Base-by-base conservation (phyloP, 768 basidiomycete genomes). In the Plicaturopsis crispa region DNA sequence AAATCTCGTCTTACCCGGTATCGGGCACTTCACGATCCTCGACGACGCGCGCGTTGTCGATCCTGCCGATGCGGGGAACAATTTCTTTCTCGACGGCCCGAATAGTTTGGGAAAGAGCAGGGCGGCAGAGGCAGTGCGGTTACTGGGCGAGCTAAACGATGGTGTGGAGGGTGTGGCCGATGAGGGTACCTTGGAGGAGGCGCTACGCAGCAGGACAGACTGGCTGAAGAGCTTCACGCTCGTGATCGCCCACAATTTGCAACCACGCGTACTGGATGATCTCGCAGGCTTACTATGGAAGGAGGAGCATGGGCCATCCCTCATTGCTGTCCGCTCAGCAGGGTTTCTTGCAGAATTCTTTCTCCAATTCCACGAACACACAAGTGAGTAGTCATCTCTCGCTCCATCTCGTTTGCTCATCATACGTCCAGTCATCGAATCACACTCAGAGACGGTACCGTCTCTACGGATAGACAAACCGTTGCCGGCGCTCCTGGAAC, bases 1-100 rank as follows among this genome's bases (percentile, higher is more conserved):
- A 72, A 98, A 98, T 54, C 81, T 98, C 44, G 91, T 98, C 26
- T 76, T 98, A 6, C 96, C 96, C 2, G 94, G 94, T 6, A 79
- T 97, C 47, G 90, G 93, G n/a, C 78, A 86, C 53, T 98, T 96
- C 57, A 94, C 93, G 34, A 76, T 98, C 56, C 75, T 96, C 42
- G 91, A 93, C 52, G 61, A 73, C 17, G 54, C 60, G 2, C 39
- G 56, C 26, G 14, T 8, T 14, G 81, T 82, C 20, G 69, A 78
- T 0, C 69, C 78, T 1, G 73, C 79, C 40, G 93, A 98, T 50
- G 80, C 90, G 0, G 92, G 92, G 1, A 89, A 91, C 68, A 98
- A 98, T 65, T 99, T 99, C 67, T 99, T 98, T 64, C 68, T 99
- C 18, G 75, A 84, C 28, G 84, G 79, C 0, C 59, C 62, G 4